Percentiles rank a stretch among this genome's conserved stretches.
Conservation (phyloP, 2,329 filamentous ascomycete species). For the Penicillium palitans region DNA sequence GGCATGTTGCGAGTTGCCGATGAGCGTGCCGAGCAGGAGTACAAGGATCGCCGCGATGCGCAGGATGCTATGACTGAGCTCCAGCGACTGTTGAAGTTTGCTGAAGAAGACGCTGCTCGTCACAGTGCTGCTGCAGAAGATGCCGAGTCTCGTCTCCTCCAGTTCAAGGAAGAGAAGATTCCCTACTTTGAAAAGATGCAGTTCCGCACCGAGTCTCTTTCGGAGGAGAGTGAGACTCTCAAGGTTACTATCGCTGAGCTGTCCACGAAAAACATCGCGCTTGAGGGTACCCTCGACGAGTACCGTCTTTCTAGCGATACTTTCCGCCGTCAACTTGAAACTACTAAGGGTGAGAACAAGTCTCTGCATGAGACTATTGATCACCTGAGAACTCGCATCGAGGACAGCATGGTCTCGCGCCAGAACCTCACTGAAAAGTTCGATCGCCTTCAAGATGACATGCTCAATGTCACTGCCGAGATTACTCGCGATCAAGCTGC, state of each 20-base stretch:
- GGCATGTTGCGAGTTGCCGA: slow-evolving; percentile 66
- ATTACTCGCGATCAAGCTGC: slow-evolving; percentile 79
- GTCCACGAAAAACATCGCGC: slow-evolving; percentile 60
- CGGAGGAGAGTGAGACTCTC: slow-evolving; percentile 63
- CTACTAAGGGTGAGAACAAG: slow-evolving; percentile 63
- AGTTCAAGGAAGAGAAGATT: slow-evolving; percentile 69
- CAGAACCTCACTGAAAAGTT: slow-evolving; percentile 84
- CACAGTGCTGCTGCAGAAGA: slow-evolving; percentile 59
- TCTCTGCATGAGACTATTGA: slow-evolving; percentile 72
- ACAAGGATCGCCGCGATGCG: slow-evolving; percentile 62
- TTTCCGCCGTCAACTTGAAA: slow-evolving; percentile 55
- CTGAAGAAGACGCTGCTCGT: slow-evolving; percentile 57
- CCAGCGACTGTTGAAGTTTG: slow-evolving; percentile 67
- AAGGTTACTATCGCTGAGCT: slow-evolving; percentile 55
- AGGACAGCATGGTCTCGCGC: slow-evolving; percentile 81
- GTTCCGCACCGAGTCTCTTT: slow-evolving; percentile 66
- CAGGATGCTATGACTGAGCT: slow-evolving; percentile 72
- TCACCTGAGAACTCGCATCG: slow-evolving; percentile 72
- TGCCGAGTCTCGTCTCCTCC: slow-evolving; percentile 63
- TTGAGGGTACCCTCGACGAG: slow-evolving; percentile 63
- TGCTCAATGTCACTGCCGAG: slow-evolving; percentile 74
- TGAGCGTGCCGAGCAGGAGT: slow-evolving; percentile 63
- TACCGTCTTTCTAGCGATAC: slow-evolving; percentile 61
- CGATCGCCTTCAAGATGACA: slow-evolving; percentile 81
- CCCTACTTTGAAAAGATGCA: slow-evolving; percentile 63